Base-by-base conservation (phyloP, 768 basidiomycete species). In the Scleroderma bovista region DNA sequence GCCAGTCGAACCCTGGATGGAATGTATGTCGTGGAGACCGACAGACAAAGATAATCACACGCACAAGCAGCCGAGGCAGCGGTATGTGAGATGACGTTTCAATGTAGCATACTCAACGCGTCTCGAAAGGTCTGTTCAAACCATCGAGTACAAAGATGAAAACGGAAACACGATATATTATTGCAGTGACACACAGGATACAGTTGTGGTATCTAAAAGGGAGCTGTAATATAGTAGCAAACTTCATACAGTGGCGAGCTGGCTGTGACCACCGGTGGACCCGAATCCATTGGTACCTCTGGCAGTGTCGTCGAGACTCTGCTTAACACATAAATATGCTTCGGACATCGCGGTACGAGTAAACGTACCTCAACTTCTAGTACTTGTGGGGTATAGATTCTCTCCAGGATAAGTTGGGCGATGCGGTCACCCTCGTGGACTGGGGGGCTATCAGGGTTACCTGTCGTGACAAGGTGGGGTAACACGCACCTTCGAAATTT, bases 391-490 rank as follows among this genome's bases (percentile, higher is more conserved):
- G 84, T 93, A 53, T 82, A 81, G 56, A 98, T 96, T 52, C 76
- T 83, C 64, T 99, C 95, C 47, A 98, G 72, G 55, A 99, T 90
- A 29, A 98, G 76, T 61, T 99, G 96, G 2, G 96, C 96, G 55
- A 99, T 75, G n/a, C 96, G 82, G 60, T 99, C 96, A 6, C 95
- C 94, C 65, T 88, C 83, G 60, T 88, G 75, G 52, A 99, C 96
- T 95, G 58, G 1, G 43, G 44, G 33, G 7, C 37, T 22, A 12
- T 55, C 43, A 48, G 37, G 10, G 41, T 33, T 46, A 52, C 17
- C 19, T n/a, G 36, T 38, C 40, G 31, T 36, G 8, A 12, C 2
- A 38, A 16, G 16, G 43, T 12, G 19, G 16, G 10, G 13, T 6
- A 48, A 47, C n/a, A n/a, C 60, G 55, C 63, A 89, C 93, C 84